These are phyloP conservation scores for Apium graveolens DNA, from an alignment of 129 eudicot species.

Conservation along the genomic window DNA sequence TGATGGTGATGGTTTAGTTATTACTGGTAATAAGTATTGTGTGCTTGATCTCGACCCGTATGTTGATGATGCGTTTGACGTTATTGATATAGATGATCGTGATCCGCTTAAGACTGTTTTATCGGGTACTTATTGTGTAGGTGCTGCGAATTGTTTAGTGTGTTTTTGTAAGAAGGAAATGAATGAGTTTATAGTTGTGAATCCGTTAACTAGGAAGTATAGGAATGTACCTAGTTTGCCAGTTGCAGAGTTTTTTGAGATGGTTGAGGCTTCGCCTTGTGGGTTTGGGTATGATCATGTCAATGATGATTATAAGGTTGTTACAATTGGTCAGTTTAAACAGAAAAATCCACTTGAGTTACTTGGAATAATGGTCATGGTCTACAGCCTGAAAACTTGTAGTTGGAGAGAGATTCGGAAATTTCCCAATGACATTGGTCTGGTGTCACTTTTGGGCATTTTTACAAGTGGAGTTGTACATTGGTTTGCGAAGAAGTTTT, in stretches of 20 bases:
- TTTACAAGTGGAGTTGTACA: not conserved
- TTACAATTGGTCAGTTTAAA: not conserved
- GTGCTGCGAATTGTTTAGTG: not conserved
- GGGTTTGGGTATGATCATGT: not conserved
- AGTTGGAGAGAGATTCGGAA: not conserved
- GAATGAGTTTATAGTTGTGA: not conserved
- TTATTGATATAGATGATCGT: not conserved
- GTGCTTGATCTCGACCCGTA: not conserved
- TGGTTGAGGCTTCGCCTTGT: not conserved
- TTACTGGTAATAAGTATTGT: not conserved
- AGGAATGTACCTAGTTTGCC: not conserved
- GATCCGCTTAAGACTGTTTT: not conserved
- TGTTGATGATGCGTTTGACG: not conserved
- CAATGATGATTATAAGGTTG: not conserved
- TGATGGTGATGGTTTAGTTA: not conserved
- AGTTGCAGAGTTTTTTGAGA: not conserved
- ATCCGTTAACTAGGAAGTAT: not conserved
- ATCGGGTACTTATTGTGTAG: not conserved
- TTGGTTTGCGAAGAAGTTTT: not conserved
- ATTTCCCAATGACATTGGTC: not conserved
- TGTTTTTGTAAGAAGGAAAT: not conserved
- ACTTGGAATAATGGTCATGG: not conserved
- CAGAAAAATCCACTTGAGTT: not conserved
- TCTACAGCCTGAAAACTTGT: not conserved
- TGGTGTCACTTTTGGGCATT: not conserved